These are phyloP conservation scores for Melastoma malabathricum DNA, from an alignment of 345 rosid genomes.

Conservation along the genomic window DNA sequence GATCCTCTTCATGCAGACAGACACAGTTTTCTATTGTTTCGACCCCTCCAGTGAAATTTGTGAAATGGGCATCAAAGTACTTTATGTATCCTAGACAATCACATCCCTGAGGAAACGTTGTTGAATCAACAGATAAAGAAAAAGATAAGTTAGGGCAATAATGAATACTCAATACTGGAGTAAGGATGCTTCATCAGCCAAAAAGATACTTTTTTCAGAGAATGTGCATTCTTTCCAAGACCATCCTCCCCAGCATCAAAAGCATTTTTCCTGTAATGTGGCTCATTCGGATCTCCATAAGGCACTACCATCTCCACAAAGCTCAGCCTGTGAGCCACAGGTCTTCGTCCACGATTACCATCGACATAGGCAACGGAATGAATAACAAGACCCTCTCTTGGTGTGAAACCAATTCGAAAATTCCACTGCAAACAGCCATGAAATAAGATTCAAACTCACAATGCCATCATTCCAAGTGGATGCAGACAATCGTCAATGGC, in stretches of 20 bases:
- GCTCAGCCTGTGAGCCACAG: constrained; percentile 81
- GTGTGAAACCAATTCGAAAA: constrained; percentile 89
- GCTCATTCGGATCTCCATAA: constrained; percentile 92
- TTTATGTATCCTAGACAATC: constrained; percentile 82
- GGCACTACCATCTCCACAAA: constrained; percentile 97
- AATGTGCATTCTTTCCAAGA: constrained; percentile 87
- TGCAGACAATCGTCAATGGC: constrained; percentile 1
- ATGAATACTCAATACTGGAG: constrained; percentile 1
- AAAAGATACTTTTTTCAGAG: constrained; percentile 64
- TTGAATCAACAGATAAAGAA: background rate
- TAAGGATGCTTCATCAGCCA: constrained; percentile 9
- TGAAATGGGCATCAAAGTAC: constrained; percentile 85
- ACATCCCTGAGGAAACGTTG: constrained; percentile 43
- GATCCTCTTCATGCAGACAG: constrained; percentile 91
- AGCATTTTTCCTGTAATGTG: constrained; percentile 90
- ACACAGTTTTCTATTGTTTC: constrained; percentile 88
- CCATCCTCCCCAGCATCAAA: constrained; percentile 98
- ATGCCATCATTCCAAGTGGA: background rate
- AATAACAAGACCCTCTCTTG: constrained; percentile 81
- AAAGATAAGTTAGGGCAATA: background rate
- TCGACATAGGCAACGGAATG: constrained; percentile 83
- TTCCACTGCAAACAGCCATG: constrained; percentile 55
- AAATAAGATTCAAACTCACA: constrained; percentile 2
- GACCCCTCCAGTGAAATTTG: constrained; percentile 80
- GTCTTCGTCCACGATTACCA: constrained; percentile 83